Percentiles rank a stretch among this genome's conserved stretches.
These are phyloP conservation scores for Xylaria castorea DNA, from an alignment of 495 filamentous ascomycete genomes.

Conservation along the genomic window DNA sequence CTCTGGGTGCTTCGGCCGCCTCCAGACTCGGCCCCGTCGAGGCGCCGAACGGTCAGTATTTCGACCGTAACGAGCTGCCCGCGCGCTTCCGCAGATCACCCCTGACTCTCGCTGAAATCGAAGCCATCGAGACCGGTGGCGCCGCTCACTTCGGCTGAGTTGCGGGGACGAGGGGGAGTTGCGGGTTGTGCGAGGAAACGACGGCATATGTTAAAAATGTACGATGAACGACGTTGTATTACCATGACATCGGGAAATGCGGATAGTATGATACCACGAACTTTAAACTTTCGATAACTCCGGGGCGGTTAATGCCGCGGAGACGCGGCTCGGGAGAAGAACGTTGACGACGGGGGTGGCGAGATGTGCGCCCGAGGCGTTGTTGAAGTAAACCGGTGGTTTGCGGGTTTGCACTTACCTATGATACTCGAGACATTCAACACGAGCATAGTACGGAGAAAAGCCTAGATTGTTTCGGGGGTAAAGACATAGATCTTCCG, in stretches of 20 bases:
- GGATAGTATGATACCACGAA: conserved; percentile 16
- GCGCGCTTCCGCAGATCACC: conserved; percentile 76
- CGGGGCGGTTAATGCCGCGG: neutral
- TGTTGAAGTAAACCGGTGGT: neutral
- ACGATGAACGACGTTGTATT: conserved; percentile 28
- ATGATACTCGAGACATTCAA: neutral
- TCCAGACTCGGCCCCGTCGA: conserved; percentile 72
- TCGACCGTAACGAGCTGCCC: conserved; percentile 89
- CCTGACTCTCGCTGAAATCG: conserved; percentile 83
- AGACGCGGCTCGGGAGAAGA: conserved; percentile 11
- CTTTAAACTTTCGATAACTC: neutral
- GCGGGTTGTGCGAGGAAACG: conserved; percentile 6
- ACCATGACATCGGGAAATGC: conserved; percentile 20
- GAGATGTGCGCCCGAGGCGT: neutral
- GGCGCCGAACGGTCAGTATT: conserved; percentile 76
- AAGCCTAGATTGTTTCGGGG: conserved; percentile 17
- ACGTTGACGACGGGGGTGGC: neutral
- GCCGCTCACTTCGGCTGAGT: conserved; percentile 58
- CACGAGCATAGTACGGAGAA: neutral
- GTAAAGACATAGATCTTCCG: neutral
- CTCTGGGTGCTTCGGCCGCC: conserved; percentile 62
- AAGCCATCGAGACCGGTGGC: conserved; percentile 91
- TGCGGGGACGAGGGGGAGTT: neutral
- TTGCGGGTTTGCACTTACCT: neutral
- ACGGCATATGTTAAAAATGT: conserved; percentile 23